Percentiles rank a stretch among this genome's conserved stretches.
Conservation (phyloP, 139 green algal genomes). For the Tetradesmus obliquus region DNA sequence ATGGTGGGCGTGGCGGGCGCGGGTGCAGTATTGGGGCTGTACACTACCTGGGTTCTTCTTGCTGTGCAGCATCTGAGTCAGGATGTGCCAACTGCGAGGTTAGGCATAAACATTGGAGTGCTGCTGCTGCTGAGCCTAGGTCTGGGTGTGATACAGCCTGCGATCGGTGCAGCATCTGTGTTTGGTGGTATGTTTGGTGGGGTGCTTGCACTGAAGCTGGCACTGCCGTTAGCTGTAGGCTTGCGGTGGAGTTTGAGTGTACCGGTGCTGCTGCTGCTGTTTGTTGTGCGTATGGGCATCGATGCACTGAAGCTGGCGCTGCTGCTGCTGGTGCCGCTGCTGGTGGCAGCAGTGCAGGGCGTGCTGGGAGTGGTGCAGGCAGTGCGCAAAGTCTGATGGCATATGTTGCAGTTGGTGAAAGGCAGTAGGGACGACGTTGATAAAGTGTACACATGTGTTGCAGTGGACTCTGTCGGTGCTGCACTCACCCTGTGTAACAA, state of each 20-base stretch:
- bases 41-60: not conserved
- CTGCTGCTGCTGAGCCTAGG: not conserved
- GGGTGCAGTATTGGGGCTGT: conserved; percentile 9
- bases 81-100: not conserved
- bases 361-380: not conserved
- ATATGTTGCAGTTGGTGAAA: too few relatives aligned
- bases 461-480: too few relatives aligned
- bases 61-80: not conserved
- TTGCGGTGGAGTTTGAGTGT: not conserved
- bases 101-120: not conserved
- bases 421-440: too few relatives aligned
- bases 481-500: too few relatives aligned
- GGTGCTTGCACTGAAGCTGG: not conserved
- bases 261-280: not conserved
- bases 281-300: not conserved
- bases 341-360: not conserved
- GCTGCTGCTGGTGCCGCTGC: not conserved
- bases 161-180: not conserved
- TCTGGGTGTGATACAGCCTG: conserved; percentile 1
- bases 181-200: conserved; percentile 13
- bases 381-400: not conserved
- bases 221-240: not conserved
- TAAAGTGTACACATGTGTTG: too few relatives aligned
- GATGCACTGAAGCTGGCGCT: not conserved
- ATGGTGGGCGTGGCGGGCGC: not conserved